Evolutionary conservation across 176 grass and related monocot genomes (phyloP), one percentile per base, ranked within the genome.

Genomic region (Musa schizocarpa): DNA sequence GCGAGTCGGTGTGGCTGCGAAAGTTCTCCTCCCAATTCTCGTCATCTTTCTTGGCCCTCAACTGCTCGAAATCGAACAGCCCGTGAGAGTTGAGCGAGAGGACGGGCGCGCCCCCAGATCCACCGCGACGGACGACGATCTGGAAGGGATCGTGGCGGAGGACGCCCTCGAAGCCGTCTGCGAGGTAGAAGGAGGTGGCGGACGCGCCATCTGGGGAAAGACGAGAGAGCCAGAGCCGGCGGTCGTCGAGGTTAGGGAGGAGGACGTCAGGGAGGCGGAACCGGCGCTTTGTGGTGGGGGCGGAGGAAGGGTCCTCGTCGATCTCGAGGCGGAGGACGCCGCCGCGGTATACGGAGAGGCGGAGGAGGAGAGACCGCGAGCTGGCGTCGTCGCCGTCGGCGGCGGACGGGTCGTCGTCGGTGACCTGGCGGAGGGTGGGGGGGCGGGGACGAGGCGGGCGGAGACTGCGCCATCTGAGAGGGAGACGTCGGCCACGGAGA

Each of bases 21-120:
- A 97, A 97, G 8, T 79, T 67, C 81, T 97, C 90, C 83, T 90
- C 90, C 89, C 87, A 92, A 25, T 79, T 85, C 65, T 88, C 89
- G 6, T 58, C 82, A 48, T 93, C 93, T 52, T 88, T 92, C 2
- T 81, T 88, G 24, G 61, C 76, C 65, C 74, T 84, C 75, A 92
- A 55, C 65, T 86, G 85, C 81, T 97, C 93, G 71, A 92, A 97
- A 79, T 97, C 93, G 79, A 97, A 97, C 61, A 97, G 88, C 34
- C 93, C 90, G 26, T 90, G 90, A 24, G 93, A 90, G 69, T 97
- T 93, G 77, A 97, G 81, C 77, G 93, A 92, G 68, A 97, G 83
- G 34, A 97, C 74, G 20, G 83, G 85, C 20, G 83, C 85, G 26
- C 76, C 84, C 8, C 69, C 78, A 27, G 68, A 70, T 50, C 84